These are phyloP conservation scores for Malassezia globosa DNA, from an alignment of 1,284 basidiomycete species.

Conservation along the genomic window DNA sequence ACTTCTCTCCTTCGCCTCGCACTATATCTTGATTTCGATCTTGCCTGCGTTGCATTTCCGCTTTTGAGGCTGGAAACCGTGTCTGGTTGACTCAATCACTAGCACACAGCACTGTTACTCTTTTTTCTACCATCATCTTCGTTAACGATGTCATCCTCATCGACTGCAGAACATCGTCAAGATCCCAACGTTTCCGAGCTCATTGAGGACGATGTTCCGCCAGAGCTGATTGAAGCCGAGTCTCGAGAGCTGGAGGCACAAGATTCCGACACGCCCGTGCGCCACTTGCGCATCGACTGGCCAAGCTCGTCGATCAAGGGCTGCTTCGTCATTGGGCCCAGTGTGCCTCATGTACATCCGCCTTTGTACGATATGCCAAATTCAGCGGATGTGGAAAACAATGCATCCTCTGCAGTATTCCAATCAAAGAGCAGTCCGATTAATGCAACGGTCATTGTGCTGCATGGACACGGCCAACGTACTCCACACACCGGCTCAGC, in stretches of 20 bases:
- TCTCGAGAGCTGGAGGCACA: constrained; percentile 1
- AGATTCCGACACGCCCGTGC: constrained; percentile 13
- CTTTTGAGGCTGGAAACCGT: too few species aligned
- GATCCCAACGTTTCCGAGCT: background rate
- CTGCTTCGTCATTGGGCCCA: constrained; percentile 24
- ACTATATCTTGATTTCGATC: too few species aligned
- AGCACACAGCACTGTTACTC: too few species aligned
- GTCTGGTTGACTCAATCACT: too few species aligned
- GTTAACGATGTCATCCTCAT: background rate
- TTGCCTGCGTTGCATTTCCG: too few species aligned
- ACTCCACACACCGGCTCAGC: background rate
- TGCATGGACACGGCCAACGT: constrained; percentile 10
- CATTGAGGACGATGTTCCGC: constrained; percentile 3
- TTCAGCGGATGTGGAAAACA: constrained; percentile 7
- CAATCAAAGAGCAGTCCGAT: constrained; percentile 23
- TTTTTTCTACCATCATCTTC: too few species aligned
- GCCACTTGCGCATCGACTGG: constrained; percentile 35
- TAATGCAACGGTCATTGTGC: constrained; percentile 23
- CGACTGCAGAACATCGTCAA: background rate
- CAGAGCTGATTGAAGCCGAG: background rate
- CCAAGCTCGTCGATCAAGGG: constrained; percentile 32
- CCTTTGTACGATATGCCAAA: constrained; percentile 30
- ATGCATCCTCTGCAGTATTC: constrained; percentile 24
- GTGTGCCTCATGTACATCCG: constrained; percentile 21
- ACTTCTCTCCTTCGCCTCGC: too few species aligned